Conservation (phyloP, 345 rosid genomes). For the Mercurialis annua region DNA sequence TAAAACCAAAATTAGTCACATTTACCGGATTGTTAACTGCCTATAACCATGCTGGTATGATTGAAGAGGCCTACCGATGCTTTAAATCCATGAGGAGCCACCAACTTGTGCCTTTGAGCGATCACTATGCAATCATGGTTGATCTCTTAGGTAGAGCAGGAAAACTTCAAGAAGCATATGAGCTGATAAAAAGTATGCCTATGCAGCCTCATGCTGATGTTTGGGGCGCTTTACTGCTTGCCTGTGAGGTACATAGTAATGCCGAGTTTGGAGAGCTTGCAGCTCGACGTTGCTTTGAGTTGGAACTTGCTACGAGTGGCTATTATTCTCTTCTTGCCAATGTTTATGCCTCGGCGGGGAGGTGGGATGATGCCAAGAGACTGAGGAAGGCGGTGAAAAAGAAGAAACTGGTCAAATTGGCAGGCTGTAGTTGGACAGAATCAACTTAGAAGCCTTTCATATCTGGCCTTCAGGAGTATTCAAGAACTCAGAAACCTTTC, state of each 20-base stretch:
- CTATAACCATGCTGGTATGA: constrained; percentile 52
- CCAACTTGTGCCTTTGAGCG: constrained; percentile 45
- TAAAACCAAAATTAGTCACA: constrained; percentile 47
- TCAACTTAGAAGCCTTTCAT: constrained; percentile 14
- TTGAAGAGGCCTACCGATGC: constrained; percentile 52
- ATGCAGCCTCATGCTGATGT: constrained; percentile 53
- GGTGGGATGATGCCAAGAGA: constrained; percentile 41
- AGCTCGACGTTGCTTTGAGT: constrained; percentile 44
- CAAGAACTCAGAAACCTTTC: background rate
- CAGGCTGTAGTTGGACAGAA: constrained; percentile 49
- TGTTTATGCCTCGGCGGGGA: constrained; percentile 47
- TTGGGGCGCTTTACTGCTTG: constrained; percentile 76
- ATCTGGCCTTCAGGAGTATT: no score
- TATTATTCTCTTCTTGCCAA: constrained; percentile 44
- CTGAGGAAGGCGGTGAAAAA: constrained; percentile 32
- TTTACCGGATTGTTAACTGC: constrained; percentile 53
- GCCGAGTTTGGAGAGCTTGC: constrained; percentile 51
- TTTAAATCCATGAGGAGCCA: constrained; percentile 44
- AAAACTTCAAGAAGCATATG: constrained; percentile 56
- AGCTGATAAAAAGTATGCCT: constrained; percentile 55
- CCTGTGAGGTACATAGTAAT: constrained; percentile 42
- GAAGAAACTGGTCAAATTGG: constrained; percentile 33
- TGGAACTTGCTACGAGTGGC: constrained; percentile 39
- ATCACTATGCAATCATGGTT: constrained; percentile 72
- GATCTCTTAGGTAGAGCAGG: constrained; percentile 71